Evolutionary conservation across 2,329 filamentous ascomycete species (phyloP).

Genomic region (Xylariaceae sp.): DNA sequence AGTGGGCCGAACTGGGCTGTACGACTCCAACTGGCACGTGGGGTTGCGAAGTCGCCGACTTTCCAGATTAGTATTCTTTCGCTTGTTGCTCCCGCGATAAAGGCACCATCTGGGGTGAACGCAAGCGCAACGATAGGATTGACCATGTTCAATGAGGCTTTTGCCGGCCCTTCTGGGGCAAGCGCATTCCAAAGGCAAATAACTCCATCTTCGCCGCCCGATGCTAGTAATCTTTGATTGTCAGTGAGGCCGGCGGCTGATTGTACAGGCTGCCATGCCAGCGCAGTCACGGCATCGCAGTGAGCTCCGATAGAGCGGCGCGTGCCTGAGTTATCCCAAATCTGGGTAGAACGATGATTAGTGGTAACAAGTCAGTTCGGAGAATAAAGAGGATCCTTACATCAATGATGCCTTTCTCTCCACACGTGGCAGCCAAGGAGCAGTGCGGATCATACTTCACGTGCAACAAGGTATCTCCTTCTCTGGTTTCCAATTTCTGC

Average conservation of each 20-base stretch:
- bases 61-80: slow-evolving; percentile 60
- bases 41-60: slow-evolving; percentile 53
- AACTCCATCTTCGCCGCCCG: slow-evolving; percentile 57
- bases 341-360: slow-evolving; percentile 31
- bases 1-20: slow-evolving; percentile 53
- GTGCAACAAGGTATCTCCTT: slow-evolving; percentile 50
- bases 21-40: slow-evolving; percentile 56
- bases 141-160: slow-evolving; percentile 57
- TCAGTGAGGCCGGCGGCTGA: slow-evolving; percentile 28
- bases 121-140: slow-evolving; percentile 53
- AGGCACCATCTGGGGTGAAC: slow-evolving; percentile 59
- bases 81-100: slow-evolving; percentile 57
- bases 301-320: slow-evolving; percentile 54
- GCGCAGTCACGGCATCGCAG: slow-evolving; percentile 51
- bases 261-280: slow-evolving; percentile 57
- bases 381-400: slow-evolving; percentile 40
- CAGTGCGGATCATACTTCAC: slow-evolving; percentile 53
- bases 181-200: slow-evolving; percentile 60
- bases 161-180: slow-evolving; percentile 49
- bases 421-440: slow-evolving; percentile 53
- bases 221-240: slow-evolving; percentile 55
- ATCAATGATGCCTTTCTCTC: slow-evolving; percentile 55
- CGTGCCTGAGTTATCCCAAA: slow-evolving; percentile 52
- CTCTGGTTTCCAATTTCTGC: slow-evolving; percentile 48
- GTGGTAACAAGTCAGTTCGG: not conserved